Percentiles rank a stretch among this genome's conserved stretches.
Evolutionary conservation across 345 rosid genomes (phyloP).

Genomic region (Sonneratia alba): DNA sequence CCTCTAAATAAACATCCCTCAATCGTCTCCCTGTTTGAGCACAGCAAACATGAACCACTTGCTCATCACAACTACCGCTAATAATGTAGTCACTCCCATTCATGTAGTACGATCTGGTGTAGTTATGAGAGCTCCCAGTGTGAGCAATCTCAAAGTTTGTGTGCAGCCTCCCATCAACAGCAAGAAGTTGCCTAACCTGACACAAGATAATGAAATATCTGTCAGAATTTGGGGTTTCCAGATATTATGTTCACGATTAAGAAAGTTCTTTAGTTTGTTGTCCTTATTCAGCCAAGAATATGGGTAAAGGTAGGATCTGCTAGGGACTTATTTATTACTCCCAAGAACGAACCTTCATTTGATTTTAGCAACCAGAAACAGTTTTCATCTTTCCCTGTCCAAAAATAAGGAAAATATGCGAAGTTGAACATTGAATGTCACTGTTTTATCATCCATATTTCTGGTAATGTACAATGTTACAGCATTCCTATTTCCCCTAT

Average conservation of each 20-base stretch:
- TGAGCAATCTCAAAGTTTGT: slow-evolving; percentile 34
- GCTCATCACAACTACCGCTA: slow-evolving; percentile 50
- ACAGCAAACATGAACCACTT: slow-evolving; percentile 36
- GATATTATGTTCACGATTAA: background rate
- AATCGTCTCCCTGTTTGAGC: slow-evolving; percentile 49
- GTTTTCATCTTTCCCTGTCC: no score
- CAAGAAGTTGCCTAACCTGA: slow-evolving; percentile 38
- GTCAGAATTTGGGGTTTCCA: background rate
- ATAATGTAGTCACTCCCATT: slow-evolving; percentile 49
- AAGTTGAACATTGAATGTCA: no score
- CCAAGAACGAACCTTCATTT: background rate
- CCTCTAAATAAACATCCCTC: slow-evolving; percentile 43
- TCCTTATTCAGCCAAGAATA: background rate
- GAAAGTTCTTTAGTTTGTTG: background rate
- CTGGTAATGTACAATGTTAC: background rate
- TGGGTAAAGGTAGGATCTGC: background rate
- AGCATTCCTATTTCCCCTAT: background rate
- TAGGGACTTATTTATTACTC: background rate
- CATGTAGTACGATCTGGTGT: slow-evolving; percentile 47
- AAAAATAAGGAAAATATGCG: no score
- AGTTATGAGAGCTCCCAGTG: slow-evolving; percentile 40
- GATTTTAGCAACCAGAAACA: background rate
- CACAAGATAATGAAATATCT: slow-evolving; percentile 3
- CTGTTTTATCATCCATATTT: background rate
- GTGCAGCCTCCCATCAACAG: slow-evolving; percentile 41